A percentile compares a stretch with the other conserved stretches of the same genome.
phyloP scores from a whole-genome alignment of 164 flowering plant genomes.

The Liriodendron chinense region DNA sequence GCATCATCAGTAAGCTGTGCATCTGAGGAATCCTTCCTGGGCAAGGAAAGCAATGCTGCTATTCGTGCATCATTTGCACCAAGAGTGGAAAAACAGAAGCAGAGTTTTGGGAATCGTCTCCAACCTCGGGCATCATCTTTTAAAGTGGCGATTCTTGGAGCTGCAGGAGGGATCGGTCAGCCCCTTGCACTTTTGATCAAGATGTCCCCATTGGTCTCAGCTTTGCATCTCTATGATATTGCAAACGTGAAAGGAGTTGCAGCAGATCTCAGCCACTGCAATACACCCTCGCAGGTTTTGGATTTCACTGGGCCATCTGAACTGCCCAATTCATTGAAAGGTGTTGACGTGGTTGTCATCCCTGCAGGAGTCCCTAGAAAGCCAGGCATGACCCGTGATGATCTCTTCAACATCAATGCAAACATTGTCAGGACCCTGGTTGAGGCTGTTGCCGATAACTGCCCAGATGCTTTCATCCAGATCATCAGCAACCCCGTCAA shows the following conservation, averaged over 20 bases:
- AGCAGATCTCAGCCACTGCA: slow-evolving; percentile 23
- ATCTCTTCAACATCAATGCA: slow-evolving; percentile 46
- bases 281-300: slow-evolving; percentile 17
- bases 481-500: slow-evolving; percentile 38
- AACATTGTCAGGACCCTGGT: slow-evolving; percentile 35
- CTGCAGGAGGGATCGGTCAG: slow-evolving; percentile 18
- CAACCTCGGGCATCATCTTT: slow-evolving; percentile 4
- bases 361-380: slow-evolving; percentile 33
- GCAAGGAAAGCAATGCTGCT: slow-evolving; percentile 8
- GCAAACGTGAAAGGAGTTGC: slow-evolving; percentile 26
- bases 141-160: slow-evolving; percentile 14
- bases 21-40: slow-evolving; percentile 12
- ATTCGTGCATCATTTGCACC: slow-evolving; percentile 2
- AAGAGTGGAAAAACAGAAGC: not conserved
- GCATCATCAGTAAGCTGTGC: not conserved
- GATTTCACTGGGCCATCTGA: slow-evolving; percentile 19
- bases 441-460: slow-evolving; percentile 32
- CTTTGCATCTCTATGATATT: slow-evolving; percentile 23
- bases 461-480: slow-evolving; percentile 42
- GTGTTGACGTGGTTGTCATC: slow-evolving; percentile 17
- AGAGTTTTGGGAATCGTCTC: not conserved
- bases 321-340: slow-evolving; percentile 11
- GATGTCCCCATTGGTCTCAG: slow-evolving; percentile 25
- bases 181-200: slow-evolving; percentile 15
- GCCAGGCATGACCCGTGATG: slow-evolving; percentile 45